Conservation (phyloP, 2,329 filamentous ascomycete genomes). For the Aspergillus fumigatiaffinis region DNA sequence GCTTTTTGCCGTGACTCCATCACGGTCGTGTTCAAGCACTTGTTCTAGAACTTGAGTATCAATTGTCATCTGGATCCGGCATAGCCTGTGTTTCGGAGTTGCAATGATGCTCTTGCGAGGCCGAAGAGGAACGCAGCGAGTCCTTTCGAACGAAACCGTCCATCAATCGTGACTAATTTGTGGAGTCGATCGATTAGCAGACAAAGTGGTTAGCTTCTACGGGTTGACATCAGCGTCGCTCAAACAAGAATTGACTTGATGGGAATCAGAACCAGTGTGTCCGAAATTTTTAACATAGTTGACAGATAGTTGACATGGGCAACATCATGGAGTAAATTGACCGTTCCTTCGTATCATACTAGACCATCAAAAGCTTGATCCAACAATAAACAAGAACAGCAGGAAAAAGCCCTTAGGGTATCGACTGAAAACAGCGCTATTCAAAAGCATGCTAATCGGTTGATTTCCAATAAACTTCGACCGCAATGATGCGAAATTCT, state of each 20-base stretch:
- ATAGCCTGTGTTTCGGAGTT: background rate
- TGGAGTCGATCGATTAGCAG: background rate
- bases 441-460: slow-evolving; percentile 10
- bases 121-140: no score
- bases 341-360: slow-evolving; percentile 8
- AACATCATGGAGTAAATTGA: slow-evolving; percentile 1
- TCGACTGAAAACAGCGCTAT: slow-evolving; percentile 18
- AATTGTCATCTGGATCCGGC: background rate
- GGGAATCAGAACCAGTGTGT: background rate
- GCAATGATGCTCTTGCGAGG: no score
- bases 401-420: slow-evolving; percentile 1
- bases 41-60: background rate
- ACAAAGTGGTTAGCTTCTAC: background rate
- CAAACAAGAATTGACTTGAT: background rate
- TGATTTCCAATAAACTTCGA: slow-evolving; percentile 5
- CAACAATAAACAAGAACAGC: slow-evolving; percentile 6
- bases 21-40: background rate
- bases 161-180: background rate
- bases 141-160: background rate
- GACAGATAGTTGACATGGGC: background rate
- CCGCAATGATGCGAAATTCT: background rate
- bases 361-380: background rate
- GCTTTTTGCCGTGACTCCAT: background rate
- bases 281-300: background rate
- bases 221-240: background rate